Evolutionary conservation across 257 asterid species (phyloP).

Genomic region (Jacaranda mimosifolia): DNA sequence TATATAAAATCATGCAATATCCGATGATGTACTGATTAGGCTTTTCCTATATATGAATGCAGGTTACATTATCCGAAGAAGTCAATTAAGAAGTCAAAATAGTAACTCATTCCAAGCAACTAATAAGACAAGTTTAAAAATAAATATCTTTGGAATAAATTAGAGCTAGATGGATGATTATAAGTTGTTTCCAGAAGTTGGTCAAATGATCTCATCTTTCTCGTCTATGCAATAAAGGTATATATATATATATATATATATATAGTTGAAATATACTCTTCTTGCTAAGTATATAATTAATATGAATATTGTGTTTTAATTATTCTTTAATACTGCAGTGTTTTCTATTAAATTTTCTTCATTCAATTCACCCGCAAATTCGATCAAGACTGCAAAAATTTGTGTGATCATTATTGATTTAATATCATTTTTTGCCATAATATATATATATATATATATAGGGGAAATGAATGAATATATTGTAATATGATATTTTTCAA

Average conservation of each 20-base stretch:
- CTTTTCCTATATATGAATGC: constrained; percentile 13
- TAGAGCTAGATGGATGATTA: background rate
- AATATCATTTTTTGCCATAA: background rate
- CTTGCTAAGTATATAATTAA: no score
- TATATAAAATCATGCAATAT: background rate
- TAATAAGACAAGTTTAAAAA: background rate
- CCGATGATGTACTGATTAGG: background rate
- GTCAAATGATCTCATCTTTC: background rate
- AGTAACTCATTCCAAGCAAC: constrained; percentile 10
- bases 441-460: no score
- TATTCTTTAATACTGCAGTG: no score
- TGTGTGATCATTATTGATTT: no score
- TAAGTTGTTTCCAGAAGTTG: background rate
- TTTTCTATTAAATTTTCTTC: no score
- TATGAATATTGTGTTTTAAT: background rate
- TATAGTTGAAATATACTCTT: background rate
- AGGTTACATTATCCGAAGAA: constrained; percentile 25
- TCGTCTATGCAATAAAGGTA: background rate
- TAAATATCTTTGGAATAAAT: background rate
- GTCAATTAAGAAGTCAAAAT: background rate
- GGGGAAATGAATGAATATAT: background rate
- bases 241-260: no score
- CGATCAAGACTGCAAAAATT: no score
- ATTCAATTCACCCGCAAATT: no score
- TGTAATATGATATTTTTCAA: background rate